A percentile compares a stretch with the other conserved stretches of the same genome.
These are phyloP conservation scores for Macrocybe gigantea DNA, from an alignment of 768 basidiomycete species.

Conservation along the genomic window DNA sequence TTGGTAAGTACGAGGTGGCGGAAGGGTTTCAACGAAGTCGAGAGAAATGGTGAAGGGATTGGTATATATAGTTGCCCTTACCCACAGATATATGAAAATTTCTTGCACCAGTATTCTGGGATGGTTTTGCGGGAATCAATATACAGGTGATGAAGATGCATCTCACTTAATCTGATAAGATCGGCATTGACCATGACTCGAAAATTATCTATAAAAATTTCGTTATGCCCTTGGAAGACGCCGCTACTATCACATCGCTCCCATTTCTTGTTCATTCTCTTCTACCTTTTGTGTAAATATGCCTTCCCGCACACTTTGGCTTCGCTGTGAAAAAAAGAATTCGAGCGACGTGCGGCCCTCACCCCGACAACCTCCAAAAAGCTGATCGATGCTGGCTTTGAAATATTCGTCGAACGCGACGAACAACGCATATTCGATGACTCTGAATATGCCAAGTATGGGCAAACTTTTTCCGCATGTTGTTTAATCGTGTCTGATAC, in stretches of 20 bases:
- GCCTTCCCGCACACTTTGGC: conserved; percentile 68
- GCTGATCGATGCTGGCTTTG: conserved; percentile 86
- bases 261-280: not conserved
- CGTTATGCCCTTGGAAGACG: not conserved
- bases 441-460: conserved; percentile 87
- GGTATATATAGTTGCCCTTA: too few species aligned
- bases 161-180: too few species aligned
- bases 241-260: not conserved
- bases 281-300: conserved; percentile 24
- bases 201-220: too few species aligned
- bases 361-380: conserved; percentile 88
- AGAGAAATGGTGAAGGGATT: not conserved
- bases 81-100: too few species aligned
- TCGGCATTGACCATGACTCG: too few species aligned
- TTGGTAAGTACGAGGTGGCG: conserved; percentile 23
- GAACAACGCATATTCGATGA: conserved; percentile 93
- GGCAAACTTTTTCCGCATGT: conserved; percentile 9
- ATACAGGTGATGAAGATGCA: too few species aligned
- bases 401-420: conserved; percentile 89
- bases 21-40: conserved; percentile 11
- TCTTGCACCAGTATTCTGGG: too few species aligned
- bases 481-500: conserved; percentile 1
- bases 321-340: conserved; percentile 97
- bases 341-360: conserved; percentile 88
- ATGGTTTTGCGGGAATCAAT: too few species aligned